Conservation (phyloP, 1,284 basidiomycete genomes). For the Ceratorhiza oryzae-sativae region DNA sequence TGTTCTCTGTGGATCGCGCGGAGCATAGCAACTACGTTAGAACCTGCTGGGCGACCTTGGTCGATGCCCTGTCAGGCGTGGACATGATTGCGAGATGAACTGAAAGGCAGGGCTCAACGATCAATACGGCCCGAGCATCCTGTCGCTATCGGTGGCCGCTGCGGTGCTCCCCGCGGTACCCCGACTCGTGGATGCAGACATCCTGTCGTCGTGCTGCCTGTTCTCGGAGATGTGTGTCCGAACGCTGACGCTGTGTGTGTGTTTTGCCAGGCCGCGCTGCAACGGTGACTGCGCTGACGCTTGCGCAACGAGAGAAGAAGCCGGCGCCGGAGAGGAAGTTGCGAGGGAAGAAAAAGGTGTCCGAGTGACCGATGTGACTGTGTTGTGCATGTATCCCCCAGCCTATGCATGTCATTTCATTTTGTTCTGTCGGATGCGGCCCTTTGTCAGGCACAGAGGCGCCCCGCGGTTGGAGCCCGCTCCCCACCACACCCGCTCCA, state of each 20-base stretch:
- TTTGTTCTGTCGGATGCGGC: too few relatives aligned
- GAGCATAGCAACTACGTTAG: slow-evolving; percentile 68
- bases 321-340: slow-evolving; percentile 72
- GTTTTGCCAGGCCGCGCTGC: slow-evolving; percentile 70
- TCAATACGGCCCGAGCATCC: slow-evolving; percentile 68
- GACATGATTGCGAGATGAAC: slow-evolving; percentile 82
- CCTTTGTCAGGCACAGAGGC: too few relatives aligned
- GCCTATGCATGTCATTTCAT: background rate
- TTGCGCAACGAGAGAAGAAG: slow-evolving; percentile 73
- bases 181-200: slow-evolving; percentile 79
- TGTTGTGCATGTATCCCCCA: slow-evolving; percentile 1
- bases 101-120: slow-evolving; percentile 58
- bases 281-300: slow-evolving; percentile 80
- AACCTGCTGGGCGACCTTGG: slow-evolving; percentile 60
- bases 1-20: too few relatives aligned
- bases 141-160: slow-evolving; percentile 77
- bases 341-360: slow-evolving; percentile 69
- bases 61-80: slow-evolving; percentile 75
- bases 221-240: too few relatives aligned
- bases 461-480: too few relatives aligned
- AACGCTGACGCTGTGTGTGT: too few relatives aligned
- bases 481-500: background rate
- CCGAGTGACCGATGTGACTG: background rate
- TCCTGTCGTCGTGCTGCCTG: background rate
- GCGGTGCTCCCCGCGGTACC: slow-evolving; percentile 63